phyloP scores from a whole-genome alignment of 208 protist species.

The Naegleria lovaniensis region DNA sequence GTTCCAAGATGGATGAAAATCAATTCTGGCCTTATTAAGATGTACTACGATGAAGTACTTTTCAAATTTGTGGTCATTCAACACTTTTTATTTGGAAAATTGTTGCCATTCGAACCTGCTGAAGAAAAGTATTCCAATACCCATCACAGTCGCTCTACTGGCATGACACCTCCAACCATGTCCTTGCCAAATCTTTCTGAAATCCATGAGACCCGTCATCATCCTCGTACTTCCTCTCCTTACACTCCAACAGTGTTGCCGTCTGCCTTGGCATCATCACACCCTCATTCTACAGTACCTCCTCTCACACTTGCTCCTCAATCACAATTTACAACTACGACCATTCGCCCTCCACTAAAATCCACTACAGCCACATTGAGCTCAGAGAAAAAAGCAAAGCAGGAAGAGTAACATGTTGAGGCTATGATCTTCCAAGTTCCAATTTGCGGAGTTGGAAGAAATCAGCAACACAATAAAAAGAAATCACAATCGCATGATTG shows the following conservation, averaged over 20 bases:
- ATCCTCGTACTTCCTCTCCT: too few relatives aligned
- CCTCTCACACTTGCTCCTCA: background rate
- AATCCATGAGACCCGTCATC: too few relatives aligned
- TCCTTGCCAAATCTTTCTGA: background rate
- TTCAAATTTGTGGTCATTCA: constrained; percentile 87
- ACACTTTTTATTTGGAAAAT: constrained; percentile 80
- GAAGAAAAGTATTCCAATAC: background rate
- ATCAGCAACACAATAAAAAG: too few relatives aligned
- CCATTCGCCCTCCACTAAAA: background rate
- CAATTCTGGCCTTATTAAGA: constrained; percentile 80
- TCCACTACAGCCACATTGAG: too few relatives aligned
- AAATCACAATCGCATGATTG: too few relatives aligned
- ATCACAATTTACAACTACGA: background rate
- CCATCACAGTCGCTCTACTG: too few relatives aligned
- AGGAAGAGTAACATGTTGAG: too few relatives aligned
- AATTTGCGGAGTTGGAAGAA: too few relatives aligned
- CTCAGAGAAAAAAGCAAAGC: too few relatives aligned
- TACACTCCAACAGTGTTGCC: too few relatives aligned
- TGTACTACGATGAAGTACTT: constrained; percentile 87
- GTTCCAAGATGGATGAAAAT: constrained; percentile 77
- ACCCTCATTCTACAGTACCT: background rate
- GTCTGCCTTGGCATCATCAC: too few relatives aligned
- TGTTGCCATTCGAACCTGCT: constrained; percentile 52
- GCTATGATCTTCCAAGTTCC: too few relatives aligned
- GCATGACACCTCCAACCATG: background rate